A percentile compares a stretch with the other conserved stretches of the same genome.
Conservation (phyloP, 2,329 filamentous ascomycete genomes). For the Trichoderma atrobrunneum region DNA sequence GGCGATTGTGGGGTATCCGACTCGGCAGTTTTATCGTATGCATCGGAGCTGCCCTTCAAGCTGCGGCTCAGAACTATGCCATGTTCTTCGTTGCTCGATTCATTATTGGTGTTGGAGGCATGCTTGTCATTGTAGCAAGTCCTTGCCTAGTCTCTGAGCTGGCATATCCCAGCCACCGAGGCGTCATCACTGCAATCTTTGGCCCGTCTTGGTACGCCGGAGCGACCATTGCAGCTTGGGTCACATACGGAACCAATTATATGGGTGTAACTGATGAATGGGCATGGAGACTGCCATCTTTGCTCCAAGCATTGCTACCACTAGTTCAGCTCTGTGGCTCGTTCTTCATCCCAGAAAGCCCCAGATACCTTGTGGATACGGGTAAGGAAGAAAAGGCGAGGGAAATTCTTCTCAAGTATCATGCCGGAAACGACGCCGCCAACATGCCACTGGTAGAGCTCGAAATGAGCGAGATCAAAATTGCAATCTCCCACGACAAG, state of each 20-base stretch:
- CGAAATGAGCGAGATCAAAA: constrained; percentile 40
- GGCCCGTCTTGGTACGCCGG: neutral
- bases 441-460: constrained; percentile 38
- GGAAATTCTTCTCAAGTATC: constrained; percentile 38
- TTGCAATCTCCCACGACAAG: constrained; percentile 31
- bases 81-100: constrained; percentile 55
- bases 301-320: constrained; percentile 23
- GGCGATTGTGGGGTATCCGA: neutral
- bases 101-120: constrained; percentile 53
- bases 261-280: constrained; percentile 14
- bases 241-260: constrained; percentile 17
- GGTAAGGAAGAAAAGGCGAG: constrained; percentile 34
- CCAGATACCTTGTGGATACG: constrained; percentile 31
- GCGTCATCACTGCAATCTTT: neutral
- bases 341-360: constrained; percentile 37
- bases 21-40: neutral
- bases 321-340: constrained; percentile 26
- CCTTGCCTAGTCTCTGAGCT: constrained; percentile 22
- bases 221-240: constrained; percentile 12
- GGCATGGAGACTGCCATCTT: constrained; percentile 25
- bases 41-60: constrained; percentile 32
- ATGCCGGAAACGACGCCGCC: constrained; percentile 37
- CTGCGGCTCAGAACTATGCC: constrained; percentile 31
- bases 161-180: neutral
- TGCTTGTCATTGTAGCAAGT: constrained; percentile 44